Base-by-base conservation (phyloP, 2,329 filamentous ascomycete genomes). In the Ophiostoma piceae region DNA sequence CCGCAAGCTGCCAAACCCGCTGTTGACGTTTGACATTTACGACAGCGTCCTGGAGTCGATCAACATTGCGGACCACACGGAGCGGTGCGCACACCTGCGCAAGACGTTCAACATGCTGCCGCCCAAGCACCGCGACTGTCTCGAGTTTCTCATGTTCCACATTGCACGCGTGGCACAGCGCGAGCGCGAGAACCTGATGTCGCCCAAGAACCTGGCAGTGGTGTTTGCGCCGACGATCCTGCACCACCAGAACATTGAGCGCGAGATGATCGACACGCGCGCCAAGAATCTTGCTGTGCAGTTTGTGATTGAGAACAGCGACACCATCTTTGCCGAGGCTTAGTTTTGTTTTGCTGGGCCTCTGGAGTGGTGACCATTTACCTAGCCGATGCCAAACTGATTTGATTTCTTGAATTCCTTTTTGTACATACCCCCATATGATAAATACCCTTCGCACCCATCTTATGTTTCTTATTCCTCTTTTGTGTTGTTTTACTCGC, bases 221-320 rank as follows among this genome's bases (percentile, higher is more conserved):
- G 95, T 99, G 51, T 99, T 99, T 78, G 95, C 95, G 9, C 95
- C 95, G 8, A 99, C 95, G 0, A 96, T 99, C 75, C 96, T 99
- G 92, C 88, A 94, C 74, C 93, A 96, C 70, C 85, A 89, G 77
- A 94, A 90, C 76, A 86, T 98, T 72, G 92, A 96, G 78, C 89
- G 93, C 72, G 95, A 99, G 79, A 96, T 99, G 88, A 94, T 90
- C 39, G 95, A 99, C 78, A 96, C 97, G 84, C 91, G 95, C 77
- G 87, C 90, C 75, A 97, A 98, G 85, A 96, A 97, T 75, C 85
- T 90, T 73, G 92, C 92, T 6, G 90, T 98, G 74, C 94, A 97
- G 80, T 96, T 95, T 76, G 84, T 99, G 77, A 90, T 98, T 74
- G 94, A 98, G 78, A 91, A 97, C 79, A 93, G 91, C 77, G 87